Base-by-base conservation (phyloP, 2,329 filamentous ascomycete genomes). In the Penicillium aurantiogriseum region DNA sequence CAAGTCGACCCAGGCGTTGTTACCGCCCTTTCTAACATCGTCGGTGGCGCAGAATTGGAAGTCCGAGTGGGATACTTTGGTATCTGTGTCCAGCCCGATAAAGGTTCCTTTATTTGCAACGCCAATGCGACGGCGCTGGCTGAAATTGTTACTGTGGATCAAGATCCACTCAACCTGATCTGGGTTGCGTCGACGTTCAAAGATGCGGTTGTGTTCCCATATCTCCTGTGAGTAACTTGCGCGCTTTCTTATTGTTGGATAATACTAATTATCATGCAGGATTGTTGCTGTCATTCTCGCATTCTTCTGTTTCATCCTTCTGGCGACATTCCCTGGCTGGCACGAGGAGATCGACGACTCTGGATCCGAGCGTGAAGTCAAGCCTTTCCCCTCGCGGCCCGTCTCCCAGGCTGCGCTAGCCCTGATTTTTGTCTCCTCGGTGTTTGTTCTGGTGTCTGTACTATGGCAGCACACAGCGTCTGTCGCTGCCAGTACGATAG, bases 131-230 rank as follows among this genome's bases (percentile, higher is more conserved):
- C 93, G 3, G 88, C 92, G 3, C 83, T 99, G 47, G 93, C 94
- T 38, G 89, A 94, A 74, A 88, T 96, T 77, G 85, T 97, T 43
- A 88, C 85, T 21, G 86, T 96, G 42, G 92, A 97, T 71, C 90
- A 97, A 76, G 94, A 99, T 78, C 94, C 94, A 39, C 81, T 99
- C 71, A 99, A 99, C 76, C 80, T 99, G 69, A 92, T 99, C 69
- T 99, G 93, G 94, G 85, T 99, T 54, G 93, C 94, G 25, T 88
- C 89, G 67, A 96, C 96, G 65, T 99, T 99, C 80, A 97, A 97
- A 77, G 92, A 97, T 76, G 93, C 92, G 78, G 94, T 99, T 73
- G 93, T 99, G 44, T 99, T 99, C 74, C 94, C 94, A 10, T 99
- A 97, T 72, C 80, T 99, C 21, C 88, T 99, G 89, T 94, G 76